phyloP scores from a whole-genome alignment of 2,329 filamentous ascomycete species.

The Epicoccum nigrum region DNA sequence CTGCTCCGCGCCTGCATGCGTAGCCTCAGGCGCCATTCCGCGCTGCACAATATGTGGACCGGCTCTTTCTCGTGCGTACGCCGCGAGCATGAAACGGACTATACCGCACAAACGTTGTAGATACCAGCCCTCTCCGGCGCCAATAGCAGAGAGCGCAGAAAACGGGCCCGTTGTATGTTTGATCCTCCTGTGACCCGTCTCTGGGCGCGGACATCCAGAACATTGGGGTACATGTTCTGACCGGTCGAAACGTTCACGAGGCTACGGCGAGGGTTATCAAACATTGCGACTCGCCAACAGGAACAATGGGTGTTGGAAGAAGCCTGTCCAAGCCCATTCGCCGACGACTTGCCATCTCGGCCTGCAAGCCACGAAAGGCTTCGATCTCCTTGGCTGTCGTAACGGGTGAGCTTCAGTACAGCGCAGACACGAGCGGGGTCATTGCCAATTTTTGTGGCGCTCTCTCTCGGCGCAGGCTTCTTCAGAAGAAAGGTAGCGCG shows the following conservation, averaged over 20 bases:
- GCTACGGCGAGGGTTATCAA: neutral
- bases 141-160: neutral
- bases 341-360: slow-evolving; percentile 27
- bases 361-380: slow-evolving; percentile 30
- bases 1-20: slow-evolving; percentile 4
- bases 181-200: slow-evolving; percentile 2
- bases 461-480: slow-evolving; percentile 33
- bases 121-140: neutral
- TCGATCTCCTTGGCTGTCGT: slow-evolving; percentile 37
- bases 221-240: slow-evolving; percentile 1
- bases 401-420: slow-evolving; percentile 27
- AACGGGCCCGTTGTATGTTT: neutral
- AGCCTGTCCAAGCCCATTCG: slow-evolving; percentile 38
- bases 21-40: slow-evolving; percentile 9
- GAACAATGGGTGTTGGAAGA: slow-evolving; percentile 37
- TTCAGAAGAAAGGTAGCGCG: slow-evolving; percentile 19
- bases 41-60: slow-evolving; percentile 7
- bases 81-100: slow-evolving; percentile 3
- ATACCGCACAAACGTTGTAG: neutral
- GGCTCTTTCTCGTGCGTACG: slow-evolving; percentile 8
- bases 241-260: slow-evolving; percentile 11
- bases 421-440: slow-evolving; percentile 30
- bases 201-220: neutral
- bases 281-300: slow-evolving; percentile 4
- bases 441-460: slow-evolving; percentile 37